Percentiles rank a stretch among this genome's conserved stretches.
phyloP scores from a whole-genome alignment of 1,284 basidiomycete species.

The Fomitiporia mediterranea region DNA sequence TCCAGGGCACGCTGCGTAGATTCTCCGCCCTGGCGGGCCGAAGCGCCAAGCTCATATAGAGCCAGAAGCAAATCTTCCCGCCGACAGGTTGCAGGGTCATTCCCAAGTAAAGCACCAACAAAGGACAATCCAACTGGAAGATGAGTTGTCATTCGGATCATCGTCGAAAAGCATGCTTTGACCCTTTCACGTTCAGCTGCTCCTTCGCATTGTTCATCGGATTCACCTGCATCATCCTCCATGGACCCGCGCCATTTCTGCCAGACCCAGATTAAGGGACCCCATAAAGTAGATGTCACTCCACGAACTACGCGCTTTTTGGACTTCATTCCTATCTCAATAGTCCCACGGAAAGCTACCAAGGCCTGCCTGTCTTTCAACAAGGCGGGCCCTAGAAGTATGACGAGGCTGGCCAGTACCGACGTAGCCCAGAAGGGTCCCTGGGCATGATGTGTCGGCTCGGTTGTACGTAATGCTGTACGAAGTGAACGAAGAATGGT shows the following conservation, averaged over 20 bases:
- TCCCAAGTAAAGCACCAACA: constrained; percentile 11
- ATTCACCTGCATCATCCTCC: constrained; percentile 7
- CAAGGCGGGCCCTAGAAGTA: constrained; percentile 54
- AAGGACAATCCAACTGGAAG: constrained; percentile 20
- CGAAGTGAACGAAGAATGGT: constrained; percentile 59
- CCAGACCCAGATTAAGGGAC: constrained; percentile 50
- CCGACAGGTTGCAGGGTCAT: background rate
- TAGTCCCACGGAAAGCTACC: constrained; percentile 44
- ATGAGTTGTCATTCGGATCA: constrained; percentile 19
- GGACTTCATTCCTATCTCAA: constrained; percentile 52
- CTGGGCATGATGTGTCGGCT: constrained; percentile 56
- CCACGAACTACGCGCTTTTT: constrained; percentile 57
- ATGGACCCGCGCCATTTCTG: constrained; percentile 42
- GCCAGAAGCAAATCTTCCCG: constrained; percentile 9
- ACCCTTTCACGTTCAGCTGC: constrained; percentile 25
- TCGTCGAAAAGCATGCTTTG: constrained; percentile 10
- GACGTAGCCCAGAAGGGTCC: constrained; percentile 71
- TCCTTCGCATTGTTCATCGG: constrained; percentile 30
- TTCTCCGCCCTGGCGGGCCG: constrained; percentile 6
- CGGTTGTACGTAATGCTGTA: constrained; percentile 48
- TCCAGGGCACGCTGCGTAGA: constrained; percentile 14
- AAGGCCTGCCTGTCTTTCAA: constrained; percentile 43
- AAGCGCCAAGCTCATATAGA: constrained; percentile 2
- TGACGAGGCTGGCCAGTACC: constrained; percentile 56
- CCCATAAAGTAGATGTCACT: constrained; percentile 57